A percentile compares a stretch with the other conserved stretches of the same genome.
Conservation (phyloP, 257 asterid species). For the Solanum paucissectum region DNA sequence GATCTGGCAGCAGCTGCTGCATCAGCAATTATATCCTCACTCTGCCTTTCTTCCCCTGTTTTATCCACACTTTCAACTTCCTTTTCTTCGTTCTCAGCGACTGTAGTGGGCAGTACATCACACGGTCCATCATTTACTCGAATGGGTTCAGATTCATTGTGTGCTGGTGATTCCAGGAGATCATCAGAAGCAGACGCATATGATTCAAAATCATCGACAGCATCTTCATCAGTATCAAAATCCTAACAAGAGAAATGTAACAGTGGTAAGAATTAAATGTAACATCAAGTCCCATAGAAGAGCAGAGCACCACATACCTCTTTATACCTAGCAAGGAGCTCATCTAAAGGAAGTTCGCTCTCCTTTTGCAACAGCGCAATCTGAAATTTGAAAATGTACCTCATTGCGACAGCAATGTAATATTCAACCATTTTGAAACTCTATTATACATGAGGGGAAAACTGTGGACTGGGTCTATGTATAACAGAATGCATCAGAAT, state of each 20-base stretch:
- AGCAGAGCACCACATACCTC: slow-evolving; percentile 49
- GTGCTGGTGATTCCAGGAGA: slow-evolving; percentile 29
- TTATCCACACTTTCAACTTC: slow-evolving; percentile 37
- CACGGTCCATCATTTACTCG: slow-evolving; percentile 31
- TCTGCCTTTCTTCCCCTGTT: slow-evolving; percentile 50
- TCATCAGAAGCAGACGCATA: slow-evolving; percentile 57
- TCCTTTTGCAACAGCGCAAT: slow-evolving; percentile 78
- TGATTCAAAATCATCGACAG: slow-evolving; percentile 29
- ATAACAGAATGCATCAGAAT: slow-evolving; percentile 1
- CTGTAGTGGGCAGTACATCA: slow-evolving; percentile 21
- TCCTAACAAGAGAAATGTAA: slow-evolving; percentile 31
- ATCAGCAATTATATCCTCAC: slow-evolving; percentile 76
- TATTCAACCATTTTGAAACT: background rate
- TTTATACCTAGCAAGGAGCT: slow-evolving; percentile 87
- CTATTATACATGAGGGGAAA: background rate
- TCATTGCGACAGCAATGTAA: background rate
- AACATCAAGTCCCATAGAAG: background rate
- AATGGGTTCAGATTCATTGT: slow-evolving; percentile 25
- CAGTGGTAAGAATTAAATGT: slow-evolving; percentile 15
- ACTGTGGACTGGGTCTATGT: background rate
- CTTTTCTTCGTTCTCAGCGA: slow-evolving; percentile 29
- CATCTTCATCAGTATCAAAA: slow-evolving; percentile 31
- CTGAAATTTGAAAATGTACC: slow-evolving; percentile 33
- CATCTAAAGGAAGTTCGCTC: slow-evolving; percentile 77
- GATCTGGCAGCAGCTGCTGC: slow-evolving; percentile 99